A percentile compares a stretch with the other conserved stretches of the same genome.
Evolutionary conservation across 768 basidiomycete genomes (phyloP).

Genomic region (Pulveroboletus frians): DNA sequence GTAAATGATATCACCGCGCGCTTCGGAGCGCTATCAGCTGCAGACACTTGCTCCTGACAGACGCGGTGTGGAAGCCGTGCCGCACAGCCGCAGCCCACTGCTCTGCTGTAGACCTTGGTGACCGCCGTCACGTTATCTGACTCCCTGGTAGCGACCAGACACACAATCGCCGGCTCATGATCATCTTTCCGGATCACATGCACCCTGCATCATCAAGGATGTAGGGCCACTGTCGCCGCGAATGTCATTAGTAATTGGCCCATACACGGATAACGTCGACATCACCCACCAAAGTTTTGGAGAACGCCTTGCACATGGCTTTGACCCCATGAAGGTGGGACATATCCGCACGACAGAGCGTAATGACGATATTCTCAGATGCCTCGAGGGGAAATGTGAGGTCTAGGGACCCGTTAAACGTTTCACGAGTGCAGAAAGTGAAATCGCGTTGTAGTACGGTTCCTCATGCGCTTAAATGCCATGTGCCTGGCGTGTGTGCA

Average conservation of each 20-base stretch:
- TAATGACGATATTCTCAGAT: slow-evolving; percentile 16
- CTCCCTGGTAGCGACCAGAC: slow-evolving; percentile 63
- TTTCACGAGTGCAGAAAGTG: slow-evolving; percentile 46
- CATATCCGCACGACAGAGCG: slow-evolving; percentile 31
- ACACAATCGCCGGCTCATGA: slow-evolving; percentile 44
- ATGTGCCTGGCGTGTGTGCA: slow-evolving; percentile 6
- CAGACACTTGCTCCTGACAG: slow-evolving; percentile 45
- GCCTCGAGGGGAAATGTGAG: background rate
- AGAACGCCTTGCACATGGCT: slow-evolving; percentile 50
- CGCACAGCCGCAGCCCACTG: slow-evolving; percentile 41
- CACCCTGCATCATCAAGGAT: slow-evolving; percentile 39
- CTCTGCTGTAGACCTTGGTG: slow-evolving; percentile 66
- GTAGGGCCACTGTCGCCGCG: slow-evolving; percentile 48
- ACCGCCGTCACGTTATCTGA: slow-evolving; percentile 54
- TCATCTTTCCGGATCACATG: slow-evolving; percentile 35
- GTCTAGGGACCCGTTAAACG: slow-evolving; percentile 25
- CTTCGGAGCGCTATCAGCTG: too few relatives aligned
- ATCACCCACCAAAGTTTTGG: slow-evolving; percentile 50
- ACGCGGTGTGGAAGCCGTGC: slow-evolving; percentile 52
- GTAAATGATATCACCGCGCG: too few relatives aligned
- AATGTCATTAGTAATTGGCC: background rate
- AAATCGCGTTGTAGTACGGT: slow-evolving; percentile 64
- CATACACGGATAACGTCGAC: background rate
- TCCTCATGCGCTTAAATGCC: slow-evolving; percentile 24
- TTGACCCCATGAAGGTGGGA: slow-evolving; percentile 35